Evolutionary conservation across 148 eudicot genomes (phyloP).

Genomic region (Camellia japonica): DNA sequence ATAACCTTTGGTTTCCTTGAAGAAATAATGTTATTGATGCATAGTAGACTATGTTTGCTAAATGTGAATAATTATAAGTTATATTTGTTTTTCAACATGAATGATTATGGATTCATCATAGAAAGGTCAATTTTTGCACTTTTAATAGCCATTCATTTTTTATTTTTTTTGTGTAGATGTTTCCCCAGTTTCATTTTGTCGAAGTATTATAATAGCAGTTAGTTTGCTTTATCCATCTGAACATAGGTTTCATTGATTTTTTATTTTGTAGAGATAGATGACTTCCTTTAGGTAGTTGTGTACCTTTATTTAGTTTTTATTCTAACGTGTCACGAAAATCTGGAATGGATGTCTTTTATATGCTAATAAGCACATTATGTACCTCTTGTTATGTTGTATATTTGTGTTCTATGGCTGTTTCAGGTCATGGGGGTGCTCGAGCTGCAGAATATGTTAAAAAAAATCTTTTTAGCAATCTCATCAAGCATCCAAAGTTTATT

Average conservation of each 20-base stretch:
- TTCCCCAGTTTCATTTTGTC: not conserved
- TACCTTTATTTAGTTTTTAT: not conserved
- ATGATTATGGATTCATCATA: not conserved
- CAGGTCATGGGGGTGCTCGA: slow-evolving; percentile 98
- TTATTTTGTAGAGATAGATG: too few species aligned
- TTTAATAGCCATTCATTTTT: not conserved
- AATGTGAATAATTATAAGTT: not conserved
- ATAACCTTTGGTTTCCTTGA: not conserved
- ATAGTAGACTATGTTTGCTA: not conserved
- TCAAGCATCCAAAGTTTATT: slow-evolving; percentile 88
- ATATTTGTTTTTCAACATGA: not conserved
- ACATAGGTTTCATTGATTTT: too few species aligned
- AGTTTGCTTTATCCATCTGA: not conserved
- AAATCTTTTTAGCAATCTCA: slow-evolving; percentile 85
- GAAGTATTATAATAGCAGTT: not conserved
- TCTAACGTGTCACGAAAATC: not conserved
- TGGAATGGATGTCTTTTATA: not conserved
- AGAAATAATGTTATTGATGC: not conserved
- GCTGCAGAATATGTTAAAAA: slow-evolving; percentile 97
- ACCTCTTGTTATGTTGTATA: slow-evolving; percentile 1
- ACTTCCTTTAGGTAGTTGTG: too few species aligned
- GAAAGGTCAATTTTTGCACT: not conserved
- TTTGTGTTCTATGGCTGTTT: slow-evolving; percentile 8
- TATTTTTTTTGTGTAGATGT: not conserved
- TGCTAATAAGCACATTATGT: not conserved